phyloP scores from a whole-genome alignment of 1,284 basidiomycete species.

The Pseudozyma sp. region DNA sequence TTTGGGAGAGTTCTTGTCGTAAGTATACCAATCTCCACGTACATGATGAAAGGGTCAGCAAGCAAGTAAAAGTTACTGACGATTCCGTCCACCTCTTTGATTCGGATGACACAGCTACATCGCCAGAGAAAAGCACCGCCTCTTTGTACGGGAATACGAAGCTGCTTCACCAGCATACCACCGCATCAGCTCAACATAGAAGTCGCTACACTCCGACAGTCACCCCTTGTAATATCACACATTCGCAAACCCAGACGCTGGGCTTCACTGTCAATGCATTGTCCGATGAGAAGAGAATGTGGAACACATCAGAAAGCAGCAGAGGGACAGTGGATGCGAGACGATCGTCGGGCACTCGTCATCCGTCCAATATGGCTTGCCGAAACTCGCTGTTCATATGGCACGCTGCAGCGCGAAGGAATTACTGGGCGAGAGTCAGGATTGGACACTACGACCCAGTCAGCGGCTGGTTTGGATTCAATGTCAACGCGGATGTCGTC shows the following conservation, averaged over 20 bases:
- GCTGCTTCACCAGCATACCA: conserved; percentile 79
- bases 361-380: background rate
- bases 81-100: background rate
- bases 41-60: no score
- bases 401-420: background rate
- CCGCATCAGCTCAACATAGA: conserved; percentile 72
- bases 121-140: conserved; percentile 75
- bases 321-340: conserved; percentile 27
- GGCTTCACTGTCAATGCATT: no score
- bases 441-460: background rate
- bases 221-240: conserved; percentile 1
- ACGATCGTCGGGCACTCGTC: background rate
- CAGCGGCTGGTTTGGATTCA: background rate
- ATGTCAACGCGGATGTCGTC: background rate
- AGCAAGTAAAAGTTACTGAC: conserved; percentile 1
- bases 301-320: background rate
- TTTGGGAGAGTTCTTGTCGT: conserved; percentile 88
- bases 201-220: no score
- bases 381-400: background rate
- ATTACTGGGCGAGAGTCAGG: background rate
- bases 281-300: no score
- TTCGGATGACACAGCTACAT: conserved; percentile 74
- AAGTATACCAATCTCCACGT: no score
- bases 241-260: background rate
- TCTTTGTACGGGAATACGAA: conserved; percentile 82